Percentiles rank a stretch among this genome's conserved stretches.
These are phyloP conservation scores for Phytophthora pistaciae DNA, from an alignment of 352 stramenopile species.

Conservation along the genomic window DNA sequence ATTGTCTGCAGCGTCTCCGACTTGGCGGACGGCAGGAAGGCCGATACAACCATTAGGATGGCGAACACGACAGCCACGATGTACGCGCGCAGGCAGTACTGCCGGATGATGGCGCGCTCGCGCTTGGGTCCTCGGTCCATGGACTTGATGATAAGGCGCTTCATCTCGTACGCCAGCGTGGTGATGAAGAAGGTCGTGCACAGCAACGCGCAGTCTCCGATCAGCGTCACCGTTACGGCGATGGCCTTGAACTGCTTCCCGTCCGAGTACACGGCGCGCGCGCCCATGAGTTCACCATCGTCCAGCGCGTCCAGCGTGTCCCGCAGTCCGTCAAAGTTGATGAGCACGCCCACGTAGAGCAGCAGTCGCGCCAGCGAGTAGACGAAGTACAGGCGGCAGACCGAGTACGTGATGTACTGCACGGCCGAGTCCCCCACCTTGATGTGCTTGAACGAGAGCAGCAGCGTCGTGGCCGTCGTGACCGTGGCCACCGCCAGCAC, in stretches of 20 bases:
- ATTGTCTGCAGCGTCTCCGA: slow-evolving; percentile 43
- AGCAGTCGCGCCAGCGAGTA: slow-evolving; percentile 61
- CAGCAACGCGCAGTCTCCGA: slow-evolving; percentile 69
- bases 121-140: slow-evolving; percentile 66
- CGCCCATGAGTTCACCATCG: slow-evolving; percentile 61
- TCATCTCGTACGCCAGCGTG: slow-evolving; percentile 72
- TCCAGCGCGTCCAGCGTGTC: slow-evolving; percentile 54
- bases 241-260: slow-evolving; percentile 45
- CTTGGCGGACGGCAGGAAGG: slow-evolving; percentile 43
- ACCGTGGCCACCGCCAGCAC: slow-evolving; percentile 55
- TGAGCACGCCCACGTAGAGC: slow-evolving; percentile 66
- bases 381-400: slow-evolving; percentile 71
- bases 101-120: slow-evolving; percentile 61
- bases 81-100: slow-evolving; percentile 62
- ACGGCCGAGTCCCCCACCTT: slow-evolving; percentile 66
- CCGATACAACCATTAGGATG: slow-evolving; percentile 41
- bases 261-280: slow-evolving; percentile 57
- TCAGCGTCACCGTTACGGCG: slow-evolving; percentile 52
- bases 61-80: slow-evolving; percentile 43
- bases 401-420: slow-evolving; percentile 76
- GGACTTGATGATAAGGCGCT: slow-evolving; percentile 66
- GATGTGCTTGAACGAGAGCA: slow-evolving; percentile 74
- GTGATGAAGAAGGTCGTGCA: slow-evolving; percentile 75
- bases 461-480: slow-evolving; percentile 52
- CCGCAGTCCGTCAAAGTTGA: slow-evolving; percentile 59